These are phyloP conservation scores for Sugiyamaella qingdaonensis DNA, from an alignment of 805 yeast species.

Conservation along the genomic window DNA sequence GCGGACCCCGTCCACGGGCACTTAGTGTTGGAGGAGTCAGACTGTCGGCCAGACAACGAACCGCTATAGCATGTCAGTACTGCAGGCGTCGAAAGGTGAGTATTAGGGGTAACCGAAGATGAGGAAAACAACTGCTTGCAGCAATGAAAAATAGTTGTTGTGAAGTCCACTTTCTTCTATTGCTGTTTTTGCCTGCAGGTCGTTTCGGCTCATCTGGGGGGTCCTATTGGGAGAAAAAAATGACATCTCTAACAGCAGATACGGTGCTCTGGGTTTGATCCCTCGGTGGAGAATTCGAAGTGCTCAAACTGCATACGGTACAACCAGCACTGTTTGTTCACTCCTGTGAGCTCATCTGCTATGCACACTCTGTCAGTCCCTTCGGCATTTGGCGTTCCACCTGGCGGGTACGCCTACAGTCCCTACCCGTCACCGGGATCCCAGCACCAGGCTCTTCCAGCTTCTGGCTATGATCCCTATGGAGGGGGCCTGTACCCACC, in stretches of 20 bases:
- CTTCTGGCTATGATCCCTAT: not conserved
- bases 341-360: slow-evolving; percentile 28
- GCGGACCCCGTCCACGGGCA: not conserved
- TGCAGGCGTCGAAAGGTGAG: slow-evolving; percentile 29
- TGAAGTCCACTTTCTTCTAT: not conserved
- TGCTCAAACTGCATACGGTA: slow-evolving; percentile 31
- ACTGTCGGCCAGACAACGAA: slow-evolving; percentile 23
- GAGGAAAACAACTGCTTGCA: too few species aligned
- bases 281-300: slow-evolving; percentile 24
- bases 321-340: slow-evolving; percentile 31
- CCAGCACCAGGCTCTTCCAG: too few species aligned
- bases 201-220: not conserved
- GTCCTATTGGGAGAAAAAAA: not conserved
- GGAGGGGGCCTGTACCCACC: not conserved
- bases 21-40: not conserved
- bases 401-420: too few species aligned
- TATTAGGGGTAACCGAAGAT: not conserved
- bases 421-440: too few species aligned
- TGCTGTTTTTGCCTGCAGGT: not conserved
- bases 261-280: slow-evolving; percentile 31
- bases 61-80: slow-evolving; percentile 32
- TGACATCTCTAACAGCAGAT: slow-evolving; percentile 18
- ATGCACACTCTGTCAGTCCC: slow-evolving; percentile 20
- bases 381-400: not conserved
- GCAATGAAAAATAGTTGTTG: too few species aligned